phyloP scores from a whole-genome alignment of 2,329 filamentous ascomycete genomes.

The Lecanoromycetidae sp. region DNA sequence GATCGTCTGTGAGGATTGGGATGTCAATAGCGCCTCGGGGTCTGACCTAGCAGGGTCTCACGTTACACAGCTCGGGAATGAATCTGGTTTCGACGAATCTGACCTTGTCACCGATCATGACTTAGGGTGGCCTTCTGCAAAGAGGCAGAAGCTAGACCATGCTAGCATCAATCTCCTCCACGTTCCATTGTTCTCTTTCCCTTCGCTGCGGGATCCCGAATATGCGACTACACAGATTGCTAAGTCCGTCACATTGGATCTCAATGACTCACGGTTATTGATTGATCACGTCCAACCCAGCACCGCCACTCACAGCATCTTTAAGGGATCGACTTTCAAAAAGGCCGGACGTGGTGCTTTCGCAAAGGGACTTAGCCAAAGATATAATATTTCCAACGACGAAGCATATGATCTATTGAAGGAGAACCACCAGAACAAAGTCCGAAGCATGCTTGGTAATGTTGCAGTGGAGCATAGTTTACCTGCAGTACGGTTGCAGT shows the following conservation, averaged over 20 bases:
- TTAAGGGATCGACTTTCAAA: conserved; percentile 24
- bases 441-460: conserved; percentile 81
- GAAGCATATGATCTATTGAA: conserved; percentile 91
- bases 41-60: not conserved
- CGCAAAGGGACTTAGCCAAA: conserved; percentile 59
- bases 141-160: conserved; percentile 46
- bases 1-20: conserved; percentile 79
- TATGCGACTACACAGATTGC: conserved; percentile 58
- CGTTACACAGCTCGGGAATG: not conserved
- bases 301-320: conserved; percentile 44
- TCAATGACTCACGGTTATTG: conserved; percentile 78
- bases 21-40: conserved; percentile 29
- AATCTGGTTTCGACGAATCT: not conserved
- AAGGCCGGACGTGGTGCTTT: conserved; percentile 58
- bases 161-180: not conserved
- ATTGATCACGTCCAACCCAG: conserved; percentile 64
- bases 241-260: conserved; percentile 69
- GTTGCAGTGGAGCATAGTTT: conserved; percentile 89
- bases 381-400: conserved; percentile 95
- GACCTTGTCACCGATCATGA: conserved; percentile 19
- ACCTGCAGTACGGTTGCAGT: conserved; percentile 81
- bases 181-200: conserved; percentile 49
- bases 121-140: conserved; percentile 19
- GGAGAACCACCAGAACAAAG: conserved; percentile 92
- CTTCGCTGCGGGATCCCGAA: conserved; percentile 71